Base-by-base conservation (phyloP, 108 stramenopile species). In the Seminavis robusta region DNA sequence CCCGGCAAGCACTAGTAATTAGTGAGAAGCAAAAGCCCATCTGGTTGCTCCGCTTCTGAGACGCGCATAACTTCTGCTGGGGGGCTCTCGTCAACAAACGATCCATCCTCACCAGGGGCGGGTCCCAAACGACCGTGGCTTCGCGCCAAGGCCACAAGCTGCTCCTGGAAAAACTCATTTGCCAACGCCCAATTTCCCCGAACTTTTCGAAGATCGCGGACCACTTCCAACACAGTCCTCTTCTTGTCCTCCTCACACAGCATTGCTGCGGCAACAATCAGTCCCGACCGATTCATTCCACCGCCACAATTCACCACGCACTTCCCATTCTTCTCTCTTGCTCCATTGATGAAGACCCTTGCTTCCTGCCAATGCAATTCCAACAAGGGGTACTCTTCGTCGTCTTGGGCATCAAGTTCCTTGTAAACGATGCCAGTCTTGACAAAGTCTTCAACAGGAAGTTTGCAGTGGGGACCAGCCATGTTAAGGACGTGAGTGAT, bases 221-320 rank as follows among this genome's bases (percentile, higher is more conserved):
- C 59, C 23, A 47, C 36, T 47, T 60, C 59, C 59, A 60, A 28
- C 1, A 60, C 59, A 29, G 50, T 32, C n/a, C n/a, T n/a, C n/a
- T n/a, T n/a, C n/a, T n/a, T n/a, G n/a, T n/a, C n/a, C n/a, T n/a
- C n/a, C n/a, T n/a, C n/a, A n/a, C n/a, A n/a, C n/a, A n/a, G n/a
- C n/a, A n/a, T n/a, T n/a, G n/a, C n/a, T 4, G 27, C 48, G 2
- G 59, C 45, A 3, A 48, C 59, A 60, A 60, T 48, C 34, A 60
- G 23, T 9, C 33, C 45, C 28, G 59, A 60, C 36, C 59, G 59
- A 48, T 60, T 60, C 17, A 60, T 48, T 24, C 46, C 59, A 1
- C 47, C 59, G 11, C 33, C 21, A 20, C 59, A 60, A 48, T 60
- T 34, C 6, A 60, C 59, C 19, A 60, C 59, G 25, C 46, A 47